These are phyloP conservation scores for Astragalus glycyphyllos DNA, from an alignment of 306 rosid species.

Conservation along the genomic window DNA sequence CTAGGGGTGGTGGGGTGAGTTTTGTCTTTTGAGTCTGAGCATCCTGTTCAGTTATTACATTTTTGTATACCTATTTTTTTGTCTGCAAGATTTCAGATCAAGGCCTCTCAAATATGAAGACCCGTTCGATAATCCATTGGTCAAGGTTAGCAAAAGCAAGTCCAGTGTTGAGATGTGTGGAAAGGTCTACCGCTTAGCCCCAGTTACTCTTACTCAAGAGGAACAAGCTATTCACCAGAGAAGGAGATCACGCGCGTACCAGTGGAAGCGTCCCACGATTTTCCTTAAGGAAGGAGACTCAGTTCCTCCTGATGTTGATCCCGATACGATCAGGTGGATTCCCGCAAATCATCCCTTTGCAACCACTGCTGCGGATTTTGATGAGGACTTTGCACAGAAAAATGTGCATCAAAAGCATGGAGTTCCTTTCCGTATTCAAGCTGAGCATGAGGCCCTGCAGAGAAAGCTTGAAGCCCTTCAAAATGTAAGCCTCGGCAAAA, in stretches of 20 bases:
- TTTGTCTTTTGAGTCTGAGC: not conserved
- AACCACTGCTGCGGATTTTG: constrained; percentile 82
- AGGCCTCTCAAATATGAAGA: constrained; percentile 90
- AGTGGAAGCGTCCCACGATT: constrained; percentile 93
- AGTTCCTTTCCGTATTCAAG: constrained; percentile 91
- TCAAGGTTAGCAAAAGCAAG: constrained; percentile 78
- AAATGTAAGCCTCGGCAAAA: constrained; percentile 56
- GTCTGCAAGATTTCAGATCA: constrained; percentile 58
- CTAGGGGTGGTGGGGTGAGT: not conserved
- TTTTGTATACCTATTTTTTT: constrained; percentile 24
- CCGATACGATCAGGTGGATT: constrained; percentile 91
- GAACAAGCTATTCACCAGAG: constrained; percentile 80
- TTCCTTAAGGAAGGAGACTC: constrained; percentile 93
- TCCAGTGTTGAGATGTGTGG: constrained; percentile 92
- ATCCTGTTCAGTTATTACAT: not conserved
- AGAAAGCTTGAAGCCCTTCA: constrained; percentile 84
- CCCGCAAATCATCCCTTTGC: constrained; percentile 98
- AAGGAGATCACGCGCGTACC: constrained; percentile 90
- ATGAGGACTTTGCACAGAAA: constrained; percentile 83
- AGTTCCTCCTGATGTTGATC: constrained; percentile 86
- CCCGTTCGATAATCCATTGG: constrained; percentile 90
- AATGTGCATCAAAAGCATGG: constrained; percentile 90
- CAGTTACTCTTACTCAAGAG: constrained; percentile 89
- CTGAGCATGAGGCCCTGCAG: constrained; percentile 96
- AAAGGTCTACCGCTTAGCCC: constrained; percentile 90